These are phyloP conservation scores for Kwoniella dejecticola DNA, from an alignment of 768 basidiomycete species.

Conservation along the genomic window DNA sequence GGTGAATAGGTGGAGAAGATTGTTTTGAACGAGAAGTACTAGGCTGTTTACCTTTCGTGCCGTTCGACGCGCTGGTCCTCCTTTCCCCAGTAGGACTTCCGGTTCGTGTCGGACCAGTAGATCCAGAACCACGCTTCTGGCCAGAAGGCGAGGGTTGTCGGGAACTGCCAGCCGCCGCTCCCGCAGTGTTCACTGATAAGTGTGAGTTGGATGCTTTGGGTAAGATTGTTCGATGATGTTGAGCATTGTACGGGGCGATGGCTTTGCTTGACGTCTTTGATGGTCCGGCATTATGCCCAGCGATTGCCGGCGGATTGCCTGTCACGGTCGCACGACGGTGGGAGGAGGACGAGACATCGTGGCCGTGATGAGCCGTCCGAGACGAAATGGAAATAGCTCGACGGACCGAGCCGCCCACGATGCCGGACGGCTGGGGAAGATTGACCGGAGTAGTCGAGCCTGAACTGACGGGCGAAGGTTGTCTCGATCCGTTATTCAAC, in stretches of 20 bases:
- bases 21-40: too few species aligned
- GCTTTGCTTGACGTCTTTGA: slow-evolving; percentile 35
- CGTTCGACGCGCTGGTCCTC: neutral
- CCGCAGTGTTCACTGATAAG: neutral
- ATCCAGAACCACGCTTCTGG: neutral
- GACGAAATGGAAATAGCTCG: slow-evolving; percentile 24
- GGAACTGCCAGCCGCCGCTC: neutral
- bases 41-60: too few species aligned
- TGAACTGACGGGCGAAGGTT: slow-evolving; percentile 3
- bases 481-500: neutral
- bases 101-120: slow-evolving; percentile 10
- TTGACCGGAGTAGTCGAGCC: neutral
- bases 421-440: neutral
- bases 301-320: slow-evolving; percentile 20
- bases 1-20: too few species aligned
- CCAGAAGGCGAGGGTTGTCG: slow-evolving; percentile 12
- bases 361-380: neutral
- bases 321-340: slow-evolving; percentile 37
- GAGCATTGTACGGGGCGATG: slow-evolving; percentile 18
- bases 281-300: slow-evolving; percentile 20
- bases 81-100: slow-evolving; percentile 7
- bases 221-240: slow-evolving; percentile 31
- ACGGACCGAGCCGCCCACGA: slow-evolving; percentile 3
- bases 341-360: slow-evolving; percentile 6
- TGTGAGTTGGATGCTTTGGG: slow-evolving; percentile 28